Percentiles rank a stretch among this genome's conserved stretches.
Evolutionary conservation across 2,329 filamentous ascomycete genomes (phyloP).

Genomic region (Neofusicoccum umdonicola): DNA sequence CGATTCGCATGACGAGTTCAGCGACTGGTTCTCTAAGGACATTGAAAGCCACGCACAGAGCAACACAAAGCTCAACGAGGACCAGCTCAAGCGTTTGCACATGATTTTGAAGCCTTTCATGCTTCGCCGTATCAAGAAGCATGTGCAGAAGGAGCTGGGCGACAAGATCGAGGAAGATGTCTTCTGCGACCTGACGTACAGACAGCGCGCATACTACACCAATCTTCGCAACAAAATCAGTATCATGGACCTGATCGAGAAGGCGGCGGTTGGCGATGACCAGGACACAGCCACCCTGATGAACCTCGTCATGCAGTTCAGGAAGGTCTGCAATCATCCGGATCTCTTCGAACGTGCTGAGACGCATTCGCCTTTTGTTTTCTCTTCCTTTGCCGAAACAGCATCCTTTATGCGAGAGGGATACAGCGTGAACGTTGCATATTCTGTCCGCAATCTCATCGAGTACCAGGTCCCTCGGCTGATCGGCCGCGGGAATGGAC

Average conservation of each 20-base stretch:
- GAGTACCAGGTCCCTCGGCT: conserved; percentile 79
- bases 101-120: conserved; percentile 99
- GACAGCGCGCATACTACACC: conserved; percentile 88
- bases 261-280: conserved; percentile 90
- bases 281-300: conserved; percentile 93
- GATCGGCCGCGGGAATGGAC: conserved; percentile 77
- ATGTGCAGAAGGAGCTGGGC: conserved; percentile 96
- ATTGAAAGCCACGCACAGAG: conserved; percentile 98
- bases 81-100: conserved; percentile 92
- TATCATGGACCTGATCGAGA: conserved; percentile 97
- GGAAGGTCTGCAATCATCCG: conserved; percentile 98
- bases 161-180: conserved; percentile 98
- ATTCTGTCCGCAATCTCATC: conserved; percentile 83
- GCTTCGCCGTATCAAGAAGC: conserved; percentile 99
- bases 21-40: conserved; percentile 91
- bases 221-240: conserved; percentile 96
- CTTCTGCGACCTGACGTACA: conserved; percentile 94
- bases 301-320: conserved; percentile 99
- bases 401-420: conserved; percentile 93
- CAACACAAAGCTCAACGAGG: conserved; percentile 99
- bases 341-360: conserved; percentile 95
- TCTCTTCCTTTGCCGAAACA: conserved; percentile 88
- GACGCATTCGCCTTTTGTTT: conserved; percentile 79
- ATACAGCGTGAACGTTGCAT: conserved; percentile 72
- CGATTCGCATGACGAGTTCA: conserved; percentile 89